Evolutionary conservation across 2,329 filamentous ascomycete genomes (phyloP).

Genomic region (Hypoxylon sp.): DNA sequence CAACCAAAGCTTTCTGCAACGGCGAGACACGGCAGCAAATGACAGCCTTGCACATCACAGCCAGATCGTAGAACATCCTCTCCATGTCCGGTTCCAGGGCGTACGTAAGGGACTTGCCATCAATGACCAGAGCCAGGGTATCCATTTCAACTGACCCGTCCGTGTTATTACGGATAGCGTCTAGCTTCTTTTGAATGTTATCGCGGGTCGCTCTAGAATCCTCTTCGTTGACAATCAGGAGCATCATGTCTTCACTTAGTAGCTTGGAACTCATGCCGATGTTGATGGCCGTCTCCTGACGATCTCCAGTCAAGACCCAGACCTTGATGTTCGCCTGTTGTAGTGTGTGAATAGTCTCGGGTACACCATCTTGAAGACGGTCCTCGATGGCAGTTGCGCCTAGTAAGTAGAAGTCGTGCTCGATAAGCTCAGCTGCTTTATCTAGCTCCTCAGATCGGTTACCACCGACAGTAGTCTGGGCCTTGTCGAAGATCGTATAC

Average conservation of each 20-base stretch:
- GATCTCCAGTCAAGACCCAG: slow-evolving; percentile 97
- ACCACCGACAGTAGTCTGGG: slow-evolving; percentile 89
- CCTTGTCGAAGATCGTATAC: slow-evolving; percentile 87
- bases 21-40: slow-evolving; percentile 98
- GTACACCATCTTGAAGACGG: slow-evolving; percentile 95
- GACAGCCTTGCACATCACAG: slow-evolving; percentile 97
- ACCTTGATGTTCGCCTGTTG: slow-evolving; percentile 98
- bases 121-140: slow-evolving; percentile 91
- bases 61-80: slow-evolving; percentile 92
- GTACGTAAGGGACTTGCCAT: slow-evolving; percentile 94
- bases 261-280: slow-evolving; percentile 99
- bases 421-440: slow-evolving; percentile 96
- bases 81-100: slow-evolving; percentile 95
- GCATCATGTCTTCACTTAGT: slow-evolving; percentile 98
- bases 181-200: slow-evolving; percentile 93
- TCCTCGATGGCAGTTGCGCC: slow-evolving; percentile 98
- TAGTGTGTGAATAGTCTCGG: slow-evolving; percentile 96
- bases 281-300: slow-evolving; percentile 99
- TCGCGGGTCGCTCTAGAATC: slow-evolving; percentile 82
- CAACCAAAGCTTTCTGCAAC: slow-evolving; percentile 95
- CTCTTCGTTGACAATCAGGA: slow-evolving; percentile 96
- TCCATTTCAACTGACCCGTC: slow-evolving; percentile 84
- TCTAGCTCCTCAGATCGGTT: slow-evolving; percentile 95
- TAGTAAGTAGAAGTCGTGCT: slow-evolving; percentile 90
- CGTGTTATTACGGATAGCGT: slow-evolving; percentile 88